Evolutionary conservation across 2,329 filamentous ascomycete species (phyloP).

Genomic region (Botrytis porri): DNA sequence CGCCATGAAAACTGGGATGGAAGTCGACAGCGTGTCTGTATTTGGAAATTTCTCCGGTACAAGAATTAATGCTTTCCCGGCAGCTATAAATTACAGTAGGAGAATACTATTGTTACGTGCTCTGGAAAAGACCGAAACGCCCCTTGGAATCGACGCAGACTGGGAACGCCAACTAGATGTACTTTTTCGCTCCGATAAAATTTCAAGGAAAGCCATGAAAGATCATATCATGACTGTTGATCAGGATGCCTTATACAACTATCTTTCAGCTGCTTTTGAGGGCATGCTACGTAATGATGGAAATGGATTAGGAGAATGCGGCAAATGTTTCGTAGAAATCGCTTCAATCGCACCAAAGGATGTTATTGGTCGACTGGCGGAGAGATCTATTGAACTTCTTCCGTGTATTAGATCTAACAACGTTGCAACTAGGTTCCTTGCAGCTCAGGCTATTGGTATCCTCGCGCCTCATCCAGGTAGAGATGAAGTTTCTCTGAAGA

Average conservation of each 20-base stretch:
- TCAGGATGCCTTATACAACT: slow-evolving; percentile 41
- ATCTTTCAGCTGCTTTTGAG: slow-evolving; percentile 55
- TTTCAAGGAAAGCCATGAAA: slow-evolving; percentile 58
- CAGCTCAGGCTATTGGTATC: slow-evolving; percentile 72
- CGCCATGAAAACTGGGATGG: slow-evolving; percentile 41
- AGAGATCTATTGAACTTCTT: slow-evolving; percentile 52
- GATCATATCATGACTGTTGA: slow-evolving; percentile 48
- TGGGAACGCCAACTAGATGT: slow-evolving; percentile 82
- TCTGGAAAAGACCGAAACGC: slow-evolving; percentile 33
- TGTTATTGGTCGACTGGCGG: slow-evolving; percentile 49
- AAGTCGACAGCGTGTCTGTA: slow-evolving; percentile 41
- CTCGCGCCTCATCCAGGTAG: slow-evolving; percentile 63
- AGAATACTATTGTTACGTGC: slow-evolving; percentile 59
- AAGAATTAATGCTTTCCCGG: slow-evolving; percentile 56
- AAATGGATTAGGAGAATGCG: slow-evolving; percentile 45
- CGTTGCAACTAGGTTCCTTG: slow-evolving; percentile 61
- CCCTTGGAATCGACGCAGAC: slow-evolving; percentile 62
- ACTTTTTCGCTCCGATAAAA: slow-evolving; percentile 66
- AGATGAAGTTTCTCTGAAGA: slow-evolving; percentile 42
- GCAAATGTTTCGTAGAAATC: slow-evolving; percentile 53
- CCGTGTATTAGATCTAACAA: slow-evolving; percentile 68
- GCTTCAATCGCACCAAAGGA: slow-evolving; percentile 51
- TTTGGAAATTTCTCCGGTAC: slow-evolving; percentile 42
- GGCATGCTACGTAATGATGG: slow-evolving; percentile 49
- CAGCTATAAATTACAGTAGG: slow-evolving; percentile 68